phyloP scores from a whole-genome alignment of 352 stramenopile species.

The Bremia lactucae region DNA sequence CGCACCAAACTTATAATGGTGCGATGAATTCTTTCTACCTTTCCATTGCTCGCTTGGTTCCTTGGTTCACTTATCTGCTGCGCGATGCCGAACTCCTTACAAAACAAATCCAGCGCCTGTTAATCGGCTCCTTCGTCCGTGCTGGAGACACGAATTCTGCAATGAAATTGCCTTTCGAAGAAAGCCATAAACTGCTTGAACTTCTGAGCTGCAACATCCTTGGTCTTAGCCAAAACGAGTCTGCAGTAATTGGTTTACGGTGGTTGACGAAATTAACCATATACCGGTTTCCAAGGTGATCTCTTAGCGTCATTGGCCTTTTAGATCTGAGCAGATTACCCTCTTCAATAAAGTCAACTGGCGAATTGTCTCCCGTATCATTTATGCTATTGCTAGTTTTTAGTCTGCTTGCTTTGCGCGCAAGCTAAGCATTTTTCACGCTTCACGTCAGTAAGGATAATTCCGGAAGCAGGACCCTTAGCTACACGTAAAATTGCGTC shows the following conservation, averaged over 20 bases:
- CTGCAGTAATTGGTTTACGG: neutral
- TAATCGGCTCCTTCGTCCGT: neutral
- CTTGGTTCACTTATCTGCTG: neutral
- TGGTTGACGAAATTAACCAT: neutral
- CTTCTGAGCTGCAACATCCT: neutral
- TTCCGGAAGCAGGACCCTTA: conserved; percentile 1
- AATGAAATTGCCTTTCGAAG: neutral
- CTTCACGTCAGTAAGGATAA: too few species aligned
- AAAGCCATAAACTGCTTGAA: neutral
- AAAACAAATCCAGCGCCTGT: too few species aligned
- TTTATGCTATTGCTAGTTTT: neutral
- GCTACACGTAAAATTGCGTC: conserved; percentile 2
- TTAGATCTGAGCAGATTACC: conserved; percentile 9
- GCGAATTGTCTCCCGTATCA: conserved; percentile 6
- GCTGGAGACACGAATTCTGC: neutral
- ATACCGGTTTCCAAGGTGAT: too few species aligned
- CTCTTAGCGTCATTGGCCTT: conserved; percentile 4
- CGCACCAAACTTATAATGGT: too few species aligned
- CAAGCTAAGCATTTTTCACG: conserved; percentile 2
- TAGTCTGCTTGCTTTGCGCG: conserved; percentile 10
- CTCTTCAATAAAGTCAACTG: conserved; percentile 4
- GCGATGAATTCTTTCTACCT: neutral
- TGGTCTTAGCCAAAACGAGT: neutral
- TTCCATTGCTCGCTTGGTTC: neutral
- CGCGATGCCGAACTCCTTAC: neutral